These are phyloP conservation scores for Fusarium staphyleae DNA, from an alignment of 2,329 filamentous ascomycete genomes.

Conservation along the genomic window DNA sequence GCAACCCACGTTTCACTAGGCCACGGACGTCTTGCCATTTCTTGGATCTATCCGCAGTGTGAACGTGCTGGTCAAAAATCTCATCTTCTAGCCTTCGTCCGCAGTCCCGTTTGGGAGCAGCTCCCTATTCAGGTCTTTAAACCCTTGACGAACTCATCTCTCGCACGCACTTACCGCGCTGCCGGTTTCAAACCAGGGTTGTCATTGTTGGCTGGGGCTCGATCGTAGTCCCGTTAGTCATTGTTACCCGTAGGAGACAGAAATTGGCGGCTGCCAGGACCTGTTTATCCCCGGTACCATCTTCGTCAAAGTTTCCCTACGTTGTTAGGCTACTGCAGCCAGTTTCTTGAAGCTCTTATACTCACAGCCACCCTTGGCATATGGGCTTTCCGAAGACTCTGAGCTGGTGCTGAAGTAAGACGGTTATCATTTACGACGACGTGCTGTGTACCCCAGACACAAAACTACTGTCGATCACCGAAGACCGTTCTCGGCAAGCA, in stretches of 20 bases:
- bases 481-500: conserved; percentile 26
- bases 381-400: conserved; percentile 2
- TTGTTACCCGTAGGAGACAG: conserved; percentile 22
- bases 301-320: conserved; percentile 6
- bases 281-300: conserved; percentile 14
- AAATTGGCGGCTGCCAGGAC: conserved; percentile 25
- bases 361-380: conserved; percentile 10
- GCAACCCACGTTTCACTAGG: conserved; percentile 33
- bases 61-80: conserved; percentile 15
- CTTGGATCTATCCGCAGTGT: conserved; percentile 27
- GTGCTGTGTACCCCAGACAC: conserved; percentile 6
- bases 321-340: conserved; percentile 3
- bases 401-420: conserved; percentile 17
- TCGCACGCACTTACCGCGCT: conserved; percentile 26
- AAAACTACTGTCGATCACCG: conserved; percentile 13
- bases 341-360: conserved; percentile 17
- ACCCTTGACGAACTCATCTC: conserved; percentile 5
- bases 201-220: conserved; percentile 18
- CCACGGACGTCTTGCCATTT: conserved; percentile 26
- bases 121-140: conserved; percentile 1
- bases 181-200: conserved; percentile 27
- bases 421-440: conserved; percentile 10
- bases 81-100: conserved; percentile 5
- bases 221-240: conserved; percentile 21
- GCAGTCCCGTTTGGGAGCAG: neutral